Base-by-base conservation (phyloP, 2,329 filamentous ascomycete genomes). In the Arthrinium phaeospermum region DNA sequence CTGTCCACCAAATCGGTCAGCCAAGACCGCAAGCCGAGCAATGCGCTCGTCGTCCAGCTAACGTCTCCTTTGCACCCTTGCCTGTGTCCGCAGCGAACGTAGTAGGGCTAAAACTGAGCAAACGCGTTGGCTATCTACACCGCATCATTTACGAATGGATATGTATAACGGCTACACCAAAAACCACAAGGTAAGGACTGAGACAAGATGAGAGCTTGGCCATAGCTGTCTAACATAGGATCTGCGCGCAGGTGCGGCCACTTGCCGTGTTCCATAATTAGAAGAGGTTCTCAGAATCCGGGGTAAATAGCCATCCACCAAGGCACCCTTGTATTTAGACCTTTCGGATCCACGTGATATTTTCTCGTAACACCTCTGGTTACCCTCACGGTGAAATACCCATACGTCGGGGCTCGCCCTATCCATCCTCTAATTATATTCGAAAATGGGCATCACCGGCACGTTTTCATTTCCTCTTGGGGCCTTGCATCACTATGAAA, bases 261-360 rank as follows among this genome's bases (percentile, higher is more conserved):
- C 57, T 37, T 64, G 30, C 57, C 57, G 57, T 22, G 34, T 64
- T 64, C 57, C 57, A 64, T 64, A 64, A 37, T 64, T 41, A 64
- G 57, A 64, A 64, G 57, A 64, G 57, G 10, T 64, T 64, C 37
- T 41, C 57, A 64, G 34, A 64, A 64, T 64, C 57, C 34, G 57
- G 57, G 57, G 57, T 64, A 64, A 64, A 30, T 30, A 34, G 10
- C 19, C 57, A 64, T 37, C 57, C 57, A 64, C 34, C 57, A 64
- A 64, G 57, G 16, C 57, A 37, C 57, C 57, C 57, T 41, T 41
- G 57, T 64, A 37, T 41, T 8, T 41, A 10, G 19, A 34, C 8
- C 19, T 64, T 64, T 24, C 57, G 57, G 57, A 19, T 41, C 34
- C 57, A 64, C 34, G 57, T 41, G 34, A 64, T 64, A n/a, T 12